Evolutionary conservation across 202 grass and related monocot genomes (phyloP), one percentile per base, ranked within the genome.

Genomic region (Panicum virgatum): DNA sequence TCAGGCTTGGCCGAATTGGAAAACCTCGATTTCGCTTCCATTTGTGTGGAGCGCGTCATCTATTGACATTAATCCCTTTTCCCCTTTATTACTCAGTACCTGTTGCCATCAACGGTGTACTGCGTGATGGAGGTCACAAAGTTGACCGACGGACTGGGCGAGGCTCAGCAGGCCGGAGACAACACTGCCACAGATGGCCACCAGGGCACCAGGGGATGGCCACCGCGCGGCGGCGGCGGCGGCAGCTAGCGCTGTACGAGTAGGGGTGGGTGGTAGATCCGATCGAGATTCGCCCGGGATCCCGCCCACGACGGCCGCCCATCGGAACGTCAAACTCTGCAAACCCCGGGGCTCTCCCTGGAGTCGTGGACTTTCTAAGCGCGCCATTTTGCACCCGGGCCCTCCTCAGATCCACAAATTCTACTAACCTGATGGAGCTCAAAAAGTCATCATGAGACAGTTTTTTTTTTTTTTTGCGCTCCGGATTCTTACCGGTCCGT

Each of bases 271-370:
- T 18, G 39, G 70, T 30, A 74, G 73, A 87, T 82, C 72, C 85
- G 23, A 72, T 87, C 63, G 8, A 77, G 79, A 71, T 82, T 77
- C 79, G 44, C 12, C n/a, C 25, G 18, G 38, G 43, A 81, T 86
- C 60, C 76, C 36, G 1, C 3, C 8, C 9, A 15, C 11, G 2
- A 15, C 16, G 9, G 5, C 13, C 8, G 59, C 71, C n/a, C 71
- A 36, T 1, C 18, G 75, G 50, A 73, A 73, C 75, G 56, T 46
- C 39, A 16, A 70, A 19, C 23, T 64, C 43, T 46, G 10, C 36
- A 23, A 20, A 71, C 44, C 32, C 68, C 18, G 15, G 15, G 16
- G 1, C 7, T 37, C n/a, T 25, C n/a, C 5, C n/a, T n/a, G n/a
- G n/a, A n/a, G n/a, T n/a, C n/a, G 13, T 4, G 8, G 68, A 72